Evolutionary conservation across 2,329 filamentous ascomycete genomes (phyloP).

Genomic region (Aspergillus melleus): DNA sequence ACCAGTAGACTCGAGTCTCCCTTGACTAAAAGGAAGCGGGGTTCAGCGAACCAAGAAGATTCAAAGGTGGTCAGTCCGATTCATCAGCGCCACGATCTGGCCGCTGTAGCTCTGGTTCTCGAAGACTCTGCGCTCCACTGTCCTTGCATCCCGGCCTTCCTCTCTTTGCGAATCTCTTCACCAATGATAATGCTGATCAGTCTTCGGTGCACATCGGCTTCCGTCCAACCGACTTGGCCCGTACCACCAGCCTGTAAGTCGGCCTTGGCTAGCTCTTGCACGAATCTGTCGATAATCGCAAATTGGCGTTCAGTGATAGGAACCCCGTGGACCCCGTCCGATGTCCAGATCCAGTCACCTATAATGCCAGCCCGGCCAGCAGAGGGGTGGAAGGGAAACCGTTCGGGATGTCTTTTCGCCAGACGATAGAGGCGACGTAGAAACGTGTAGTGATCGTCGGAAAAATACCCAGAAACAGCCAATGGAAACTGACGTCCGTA

Average conservation of each 20-base stretch:
- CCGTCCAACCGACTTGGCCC: conserved; percentile 44
- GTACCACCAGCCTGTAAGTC: conserved; percentile 38
- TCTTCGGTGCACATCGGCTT: conserved; percentile 44
- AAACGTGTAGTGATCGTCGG: conserved; percentile 41
- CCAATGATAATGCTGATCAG: conserved; percentile 50
- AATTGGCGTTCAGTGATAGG: conserved; percentile 45
- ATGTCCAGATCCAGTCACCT: conserved; percentile 45
- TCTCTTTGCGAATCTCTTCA: conserved; percentile 45
- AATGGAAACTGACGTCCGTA: conserved; percentile 26
- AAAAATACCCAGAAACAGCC: conserved; percentile 42
- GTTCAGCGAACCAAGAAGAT: not conserved
- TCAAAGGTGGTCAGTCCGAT: conserved; percentile 1
- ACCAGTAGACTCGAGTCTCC: not conserved
- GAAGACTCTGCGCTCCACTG: conserved; percentile 2
- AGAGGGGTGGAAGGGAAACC: conserved; percentile 38
- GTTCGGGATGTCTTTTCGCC: conserved; percentile 39
- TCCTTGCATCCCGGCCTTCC: conserved; percentile 29
- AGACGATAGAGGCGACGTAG: conserved; percentile 41
- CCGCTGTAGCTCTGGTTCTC: conserved; percentile 18
- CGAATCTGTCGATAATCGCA: conserved; percentile 43
- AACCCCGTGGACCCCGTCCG: conserved; percentile 41
- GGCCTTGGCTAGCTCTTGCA: conserved; percentile 36
- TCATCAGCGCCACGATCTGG: conserved; percentile 29
- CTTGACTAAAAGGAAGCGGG: not conserved
- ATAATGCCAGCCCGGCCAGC: conserved; percentile 39